Evolutionary conservation across 2,329 filamentous ascomycete genomes (phyloP).

Genomic region (Furcasterigmium furcatum): DNA sequence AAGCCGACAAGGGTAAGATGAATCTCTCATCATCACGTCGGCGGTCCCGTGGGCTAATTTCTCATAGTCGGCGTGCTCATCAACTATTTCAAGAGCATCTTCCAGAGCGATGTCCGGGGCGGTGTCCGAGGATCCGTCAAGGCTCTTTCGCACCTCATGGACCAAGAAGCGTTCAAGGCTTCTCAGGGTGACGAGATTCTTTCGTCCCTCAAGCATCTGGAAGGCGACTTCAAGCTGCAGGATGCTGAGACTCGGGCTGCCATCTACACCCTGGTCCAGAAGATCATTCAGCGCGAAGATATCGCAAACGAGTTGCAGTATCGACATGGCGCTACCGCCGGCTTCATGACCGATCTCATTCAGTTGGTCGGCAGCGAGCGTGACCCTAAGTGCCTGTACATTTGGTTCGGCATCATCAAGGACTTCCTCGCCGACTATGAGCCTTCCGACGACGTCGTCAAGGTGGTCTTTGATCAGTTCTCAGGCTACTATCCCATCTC

Average conservation of each 20-base stretch:
- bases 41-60: not conserved
- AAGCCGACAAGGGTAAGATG: slow-evolving; percentile 44
- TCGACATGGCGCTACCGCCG: slow-evolving; percentile 36
- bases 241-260: slow-evolving; percentile 46
- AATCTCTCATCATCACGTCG: not conserved
- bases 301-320: slow-evolving; percentile 41
- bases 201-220: slow-evolving; percentile 43
- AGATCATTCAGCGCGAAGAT: slow-evolving; percentile 38
- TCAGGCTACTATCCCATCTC: slow-evolving; percentile 62
- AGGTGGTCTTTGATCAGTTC: slow-evolving; percentile 51
- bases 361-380: slow-evolving; percentile 51
- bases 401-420: slow-evolving; percentile 52
- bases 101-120: slow-evolving; percentile 57
- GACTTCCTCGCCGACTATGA: slow-evolving; percentile 42
- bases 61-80: slow-evolving; percentile 40
- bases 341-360: slow-evolving; percentile 47
- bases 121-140: slow-evolving; percentile 52
- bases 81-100: slow-evolving; percentile 56
- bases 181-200: slow-evolving; percentile 46
- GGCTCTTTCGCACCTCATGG: slow-evolving; percentile 45
- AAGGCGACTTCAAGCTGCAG: slow-evolving; percentile 55
- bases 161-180: slow-evolving; percentile 49
- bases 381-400: slow-evolving; percentile 53
- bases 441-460: slow-evolving; percentile 40
- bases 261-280: slow-evolving; percentile 45